These are phyloP conservation scores for Quercus robur DNA, from an alignment of 306 rosid genomes.

Conservation along the genomic window DNA sequence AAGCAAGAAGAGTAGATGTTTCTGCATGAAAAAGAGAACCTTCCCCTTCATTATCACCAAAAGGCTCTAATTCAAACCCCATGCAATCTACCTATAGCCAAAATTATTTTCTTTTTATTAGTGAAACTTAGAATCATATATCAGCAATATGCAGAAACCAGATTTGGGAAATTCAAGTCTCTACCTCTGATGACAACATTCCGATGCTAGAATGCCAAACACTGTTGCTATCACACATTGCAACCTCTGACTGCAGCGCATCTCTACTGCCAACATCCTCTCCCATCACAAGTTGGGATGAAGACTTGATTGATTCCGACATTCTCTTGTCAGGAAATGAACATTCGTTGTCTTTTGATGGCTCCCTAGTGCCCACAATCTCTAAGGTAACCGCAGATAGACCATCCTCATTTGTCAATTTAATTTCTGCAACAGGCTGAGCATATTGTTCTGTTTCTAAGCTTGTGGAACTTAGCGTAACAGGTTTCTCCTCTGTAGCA, in stretches of 20 bases:
- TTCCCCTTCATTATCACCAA: constrained; percentile 39
- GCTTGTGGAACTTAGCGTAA: not conserved
- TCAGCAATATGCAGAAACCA: not conserved
- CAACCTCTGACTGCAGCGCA: constrained; percentile 32
- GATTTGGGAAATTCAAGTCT: not conserved
- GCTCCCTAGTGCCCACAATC: constrained; percentile 12
- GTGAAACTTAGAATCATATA: not conserved
- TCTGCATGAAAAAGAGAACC: constrained; percentile 19
- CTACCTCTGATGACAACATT: constrained; percentile 55
- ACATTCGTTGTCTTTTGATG: constrained; percentile 18
- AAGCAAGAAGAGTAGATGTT: constrained; percentile 29
- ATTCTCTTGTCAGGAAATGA: constrained; percentile 21
- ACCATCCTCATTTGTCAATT: constrained; percentile 21
- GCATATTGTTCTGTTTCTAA: constrained; percentile 13
- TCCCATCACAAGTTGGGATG: constrained; percentile 16
- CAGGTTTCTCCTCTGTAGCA: not conserved
- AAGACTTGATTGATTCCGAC: constrained; percentile 11
- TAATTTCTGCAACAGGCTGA: constrained; percentile 28
- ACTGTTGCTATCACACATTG: constrained; percentile 28
- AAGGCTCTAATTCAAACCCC: constrained; percentile 53
- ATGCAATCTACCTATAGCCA: constrained; percentile 54
- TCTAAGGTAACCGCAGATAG: constrained; percentile 12
- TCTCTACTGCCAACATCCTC: constrained; percentile 29
- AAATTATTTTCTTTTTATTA: not conserved
- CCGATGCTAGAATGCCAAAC: constrained; percentile 40